These are phyloP conservation scores for Sicyos baderoa DNA, from an alignment of 306 rosid species.

Conservation along the genomic window DNA sequence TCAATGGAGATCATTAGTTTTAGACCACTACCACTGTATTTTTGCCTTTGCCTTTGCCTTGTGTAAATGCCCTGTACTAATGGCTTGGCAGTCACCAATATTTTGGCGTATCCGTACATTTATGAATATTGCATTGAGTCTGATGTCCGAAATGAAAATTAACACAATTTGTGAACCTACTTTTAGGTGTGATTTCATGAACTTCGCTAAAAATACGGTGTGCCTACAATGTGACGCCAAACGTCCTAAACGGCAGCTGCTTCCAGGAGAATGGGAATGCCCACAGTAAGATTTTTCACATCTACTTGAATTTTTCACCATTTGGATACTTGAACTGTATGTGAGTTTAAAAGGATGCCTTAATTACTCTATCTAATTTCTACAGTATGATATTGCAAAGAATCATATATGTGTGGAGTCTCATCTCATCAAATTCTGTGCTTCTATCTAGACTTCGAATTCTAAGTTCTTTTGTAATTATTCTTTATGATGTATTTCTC, in stretches of 20 bases:
- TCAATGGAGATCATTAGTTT: neutral
- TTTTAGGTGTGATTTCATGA: conserved; percentile 95
- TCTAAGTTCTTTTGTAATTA: too few relatives aligned
- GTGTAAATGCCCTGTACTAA: neutral
- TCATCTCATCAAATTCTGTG: too few relatives aligned
- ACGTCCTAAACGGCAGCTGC: conserved; percentile 93
- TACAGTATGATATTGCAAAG: neutral
- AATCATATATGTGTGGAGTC: too few relatives aligned
- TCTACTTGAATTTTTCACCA: conserved; percentile 7
- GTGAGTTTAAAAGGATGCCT: neutral
- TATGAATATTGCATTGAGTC: neutral
- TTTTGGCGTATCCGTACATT: neutral
- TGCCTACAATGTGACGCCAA: conserved; percentile 98
- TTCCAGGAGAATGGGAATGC: conserved; percentile 99
- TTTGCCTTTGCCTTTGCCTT: neutral
- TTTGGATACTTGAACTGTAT: neutral
- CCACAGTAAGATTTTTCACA: conserved; percentile 62
- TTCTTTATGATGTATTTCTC: too few relatives aligned
- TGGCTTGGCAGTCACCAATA: neutral
- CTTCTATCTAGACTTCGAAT: too few relatives aligned
- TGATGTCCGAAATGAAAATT: neutral
- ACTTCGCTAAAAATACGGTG: conserved; percentile 75
- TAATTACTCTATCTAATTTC: neutral
- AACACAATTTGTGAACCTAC: conserved; percentile 17
- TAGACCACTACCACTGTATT: neutral